phyloP scores from a whole-genome alignment of 441 rosid species.

The Heliophila coronopifolia region DNA sequence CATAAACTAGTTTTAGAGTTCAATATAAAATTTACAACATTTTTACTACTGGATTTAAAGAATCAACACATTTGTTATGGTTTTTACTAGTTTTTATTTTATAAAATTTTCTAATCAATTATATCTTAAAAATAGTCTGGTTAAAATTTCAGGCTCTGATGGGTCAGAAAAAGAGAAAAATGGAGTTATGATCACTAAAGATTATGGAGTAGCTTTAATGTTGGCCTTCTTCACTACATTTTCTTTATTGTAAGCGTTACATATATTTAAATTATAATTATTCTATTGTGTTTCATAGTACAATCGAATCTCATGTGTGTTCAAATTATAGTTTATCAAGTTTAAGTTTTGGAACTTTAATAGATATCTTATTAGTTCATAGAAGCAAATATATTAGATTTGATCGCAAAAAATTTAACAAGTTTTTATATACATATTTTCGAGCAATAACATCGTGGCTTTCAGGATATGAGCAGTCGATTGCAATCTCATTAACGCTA shows the following conservation, averaged over 20 bases:
- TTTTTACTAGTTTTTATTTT: neutral
- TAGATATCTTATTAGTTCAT: too few relatives aligned
- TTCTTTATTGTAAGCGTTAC: constrained; percentile 7
- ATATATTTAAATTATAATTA: too few relatives aligned
- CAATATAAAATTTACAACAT: neutral
- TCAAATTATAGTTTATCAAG: too few relatives aligned
- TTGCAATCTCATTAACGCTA: too few relatives aligned
- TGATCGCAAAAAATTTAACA: too few relatives aligned
- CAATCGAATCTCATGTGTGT: too few relatives aligned
- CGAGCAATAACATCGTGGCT: too few relatives aligned
- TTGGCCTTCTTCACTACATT: constrained; percentile 5
- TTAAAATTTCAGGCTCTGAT: constrained; percentile 15
- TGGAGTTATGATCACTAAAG: neutral
- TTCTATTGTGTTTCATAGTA: too few relatives aligned
- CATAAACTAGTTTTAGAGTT: neutral
- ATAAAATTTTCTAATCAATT: neutral
- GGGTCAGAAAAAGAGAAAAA: constrained; percentile 26
- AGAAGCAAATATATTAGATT: too few relatives aligned
- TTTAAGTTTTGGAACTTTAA: too few relatives aligned
- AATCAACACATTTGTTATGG: neutral
- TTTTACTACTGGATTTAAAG: neutral
- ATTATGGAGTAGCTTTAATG: neutral
- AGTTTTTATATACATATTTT: too few relatives aligned
- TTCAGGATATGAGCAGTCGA: too few relatives aligned
- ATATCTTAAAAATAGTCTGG: neutral